Base-by-base conservation (phyloP, 805 yeast genomes). In the Monosporozyma aquatica region DNA sequence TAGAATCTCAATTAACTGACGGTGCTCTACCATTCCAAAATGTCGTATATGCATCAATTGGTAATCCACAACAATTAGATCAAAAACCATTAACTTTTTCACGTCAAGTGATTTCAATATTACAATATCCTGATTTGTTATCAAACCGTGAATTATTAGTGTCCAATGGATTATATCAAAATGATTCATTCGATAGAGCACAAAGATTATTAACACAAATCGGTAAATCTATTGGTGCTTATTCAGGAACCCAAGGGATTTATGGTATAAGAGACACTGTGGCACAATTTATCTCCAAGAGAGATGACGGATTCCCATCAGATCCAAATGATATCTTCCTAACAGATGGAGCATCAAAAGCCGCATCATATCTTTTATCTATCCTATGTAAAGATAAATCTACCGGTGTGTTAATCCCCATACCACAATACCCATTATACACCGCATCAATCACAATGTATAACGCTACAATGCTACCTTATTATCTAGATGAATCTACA, bases 361-460 rank as follows among this genome's bases (percentile, higher is more conserved):
- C 95, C 1, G 97, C 87, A n/a, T 72, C 79, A 41, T 78, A 81
- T 52, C 67, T 92, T 47, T 67, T 92, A 42, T 80, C 81, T 39
- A 70, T 89, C 24, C 64, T 92, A 14, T 72, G 92, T 2, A 62
- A 70, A 28, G 85, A 85, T 28, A 73, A 73, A 23, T 63, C 75
- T 43, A 71, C 89, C 4, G 95, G 95, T 37, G 73, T 84, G 69
- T 56, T 92, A 63, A 87, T 92, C 48, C 99, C 99, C 17, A 90
- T 92, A 49, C 99, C 99, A 6, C 98, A 92, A 66, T 92, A 92
- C 59, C 99, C 99, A 3, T 72, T 92, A 44, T 92, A 92, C 67
- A 86, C 97, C 5, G 98, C 98, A 10, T 72, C 95, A 3, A 71
- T 92, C 52, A 81, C 96, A 1, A 69, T 92, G 55, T 80, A 81